Evolutionary conservation across 371 early-diverging fungal genomes (phyloP).

Genomic region (Mortierella sp.): DNA sequence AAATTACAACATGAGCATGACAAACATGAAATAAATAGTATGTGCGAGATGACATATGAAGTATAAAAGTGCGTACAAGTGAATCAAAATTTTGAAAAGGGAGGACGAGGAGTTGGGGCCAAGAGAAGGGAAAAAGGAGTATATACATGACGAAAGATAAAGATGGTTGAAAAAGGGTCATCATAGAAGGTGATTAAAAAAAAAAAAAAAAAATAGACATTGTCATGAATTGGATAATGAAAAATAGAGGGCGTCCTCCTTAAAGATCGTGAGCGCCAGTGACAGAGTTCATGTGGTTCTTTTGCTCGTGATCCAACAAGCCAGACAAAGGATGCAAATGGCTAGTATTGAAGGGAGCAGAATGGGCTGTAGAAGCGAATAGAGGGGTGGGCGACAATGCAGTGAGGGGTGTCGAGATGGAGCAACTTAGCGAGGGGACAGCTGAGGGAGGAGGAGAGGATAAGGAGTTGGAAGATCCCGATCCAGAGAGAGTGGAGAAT

Average conservation of each 20-base stretch:
- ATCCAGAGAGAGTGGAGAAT: conserved; percentile 19
- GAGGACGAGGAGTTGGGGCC: not conserved
- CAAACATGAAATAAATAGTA: too few relatives aligned
- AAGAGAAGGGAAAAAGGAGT: not conserved
- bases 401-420: conserved; percentile 32
- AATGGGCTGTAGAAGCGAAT: conserved; percentile 4
- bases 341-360: not conserved
- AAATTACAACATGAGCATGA: too few relatives aligned
- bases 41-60: too few relatives aligned
- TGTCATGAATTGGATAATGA: conserved; percentile 13
- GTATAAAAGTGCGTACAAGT: not conserved
- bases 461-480: conserved; percentile 25
- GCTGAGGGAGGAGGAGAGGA: conserved; percentile 38
- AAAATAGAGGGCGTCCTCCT: not conserved
- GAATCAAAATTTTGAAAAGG: not conserved
- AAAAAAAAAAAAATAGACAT: not conserved
- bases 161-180: not conserved
- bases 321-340: conserved; percentile 13
- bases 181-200: too few relatives aligned
- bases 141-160: conserved; percentile 7
- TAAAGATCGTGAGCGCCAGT: conserved; percentile 27
- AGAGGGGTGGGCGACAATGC: conserved; percentile 18
- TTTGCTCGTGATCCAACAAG: conserved; percentile 36
- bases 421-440: conserved; percentile 35
- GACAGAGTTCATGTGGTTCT: conserved; percentile 21